Evolutionary conservation across 345 rosid genomes (phyloP).

Genomic region (Trapa bicornis): DNA sequence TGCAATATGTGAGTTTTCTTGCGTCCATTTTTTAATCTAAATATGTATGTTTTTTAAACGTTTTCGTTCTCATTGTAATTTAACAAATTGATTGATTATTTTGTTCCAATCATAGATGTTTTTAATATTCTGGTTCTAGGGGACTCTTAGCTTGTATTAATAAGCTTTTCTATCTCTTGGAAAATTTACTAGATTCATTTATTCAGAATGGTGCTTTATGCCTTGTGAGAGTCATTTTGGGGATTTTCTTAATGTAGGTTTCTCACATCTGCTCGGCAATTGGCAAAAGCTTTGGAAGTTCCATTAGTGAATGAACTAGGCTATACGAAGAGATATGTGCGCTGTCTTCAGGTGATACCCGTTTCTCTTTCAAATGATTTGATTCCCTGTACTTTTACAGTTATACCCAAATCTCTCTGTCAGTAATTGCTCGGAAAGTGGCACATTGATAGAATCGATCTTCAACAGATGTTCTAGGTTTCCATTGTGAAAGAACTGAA

Average conservation of each 20-base stretch:
- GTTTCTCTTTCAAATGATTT: neutral
- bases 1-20: conserved; percentile 65
- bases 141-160: neutral
- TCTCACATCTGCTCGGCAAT: conserved; percentile 92
- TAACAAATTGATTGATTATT: neutral
- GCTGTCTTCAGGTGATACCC: conserved; percentile 80
- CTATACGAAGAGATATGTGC: conserved; percentile 91
- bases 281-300: conserved; percentile 93
- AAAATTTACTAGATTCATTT: neutral
- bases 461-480: neutral
- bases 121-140: neutral
- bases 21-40: neutral
- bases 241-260: conserved; percentile 32
- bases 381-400: neutral
- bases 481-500: neutral
- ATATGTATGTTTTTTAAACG: neutral
- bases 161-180: neutral
- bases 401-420: neutral
- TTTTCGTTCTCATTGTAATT: neutral
- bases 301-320: conserved; percentile 98
- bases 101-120: neutral
- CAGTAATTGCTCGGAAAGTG: neutral
- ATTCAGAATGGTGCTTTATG: neutral
- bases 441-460: neutral
- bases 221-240: neutral